Percentiles rank a stretch among this genome's conserved stretches.
Evolutionary conservation across 495 filamentous ascomycete species (phyloP).

Genomic region (Aspergillus avenaceus): DNA sequence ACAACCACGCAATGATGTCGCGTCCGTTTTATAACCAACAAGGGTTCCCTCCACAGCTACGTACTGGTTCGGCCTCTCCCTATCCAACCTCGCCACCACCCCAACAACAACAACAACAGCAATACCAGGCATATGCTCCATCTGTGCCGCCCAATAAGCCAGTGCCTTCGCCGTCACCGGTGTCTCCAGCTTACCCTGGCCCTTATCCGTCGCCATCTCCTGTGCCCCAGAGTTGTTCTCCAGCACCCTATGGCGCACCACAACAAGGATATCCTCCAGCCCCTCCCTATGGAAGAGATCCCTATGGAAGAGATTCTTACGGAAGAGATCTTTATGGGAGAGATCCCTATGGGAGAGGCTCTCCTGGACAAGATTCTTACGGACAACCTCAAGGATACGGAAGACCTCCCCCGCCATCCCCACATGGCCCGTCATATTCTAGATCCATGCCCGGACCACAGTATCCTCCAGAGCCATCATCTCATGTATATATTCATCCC

Average conservation of each 20-base stretch:
- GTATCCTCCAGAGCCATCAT: slow-evolving; percentile 27
- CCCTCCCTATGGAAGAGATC: slow-evolving; percentile 12
- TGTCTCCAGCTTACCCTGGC: slow-evolving; percentile 27
- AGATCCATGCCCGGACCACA: slow-evolving; percentile 28
- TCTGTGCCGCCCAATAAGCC: slow-evolving; percentile 22
- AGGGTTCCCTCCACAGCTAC: slow-evolving; percentile 34
- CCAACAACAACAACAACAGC: slow-evolving; percentile 12
- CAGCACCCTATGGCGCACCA: slow-evolving; percentile 12
- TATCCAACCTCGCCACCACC: slow-evolving; percentile 34
- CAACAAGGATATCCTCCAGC: slow-evolving; percentile 17
- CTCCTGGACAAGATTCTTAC: no score
- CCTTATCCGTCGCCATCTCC: slow-evolving; percentile 22
- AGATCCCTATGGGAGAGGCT: slow-evolving; percentile 10
- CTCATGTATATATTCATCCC: slow-evolving; percentile 20
- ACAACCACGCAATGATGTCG: slow-evolving; percentile 31
- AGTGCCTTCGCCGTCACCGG: slow-evolving; percentile 24
- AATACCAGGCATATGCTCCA: slow-evolving; percentile 33
- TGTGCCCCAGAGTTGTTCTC: slow-evolving; percentile 19
- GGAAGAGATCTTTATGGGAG: slow-evolving; percentile 12
- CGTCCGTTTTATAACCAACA: slow-evolving; percentile 31
- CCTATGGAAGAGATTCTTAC: no score
- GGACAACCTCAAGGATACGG: slow-evolving; percentile 26
- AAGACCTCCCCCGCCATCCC: slow-evolving; percentile 27
- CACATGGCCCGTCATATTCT: slow-evolving; percentile 32
- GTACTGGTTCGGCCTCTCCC: slow-evolving; percentile 21